Evolutionary conservation across 1,284 basidiomycete genomes (phyloP).

Genomic region (Xerocomus minutiporus): DNA sequence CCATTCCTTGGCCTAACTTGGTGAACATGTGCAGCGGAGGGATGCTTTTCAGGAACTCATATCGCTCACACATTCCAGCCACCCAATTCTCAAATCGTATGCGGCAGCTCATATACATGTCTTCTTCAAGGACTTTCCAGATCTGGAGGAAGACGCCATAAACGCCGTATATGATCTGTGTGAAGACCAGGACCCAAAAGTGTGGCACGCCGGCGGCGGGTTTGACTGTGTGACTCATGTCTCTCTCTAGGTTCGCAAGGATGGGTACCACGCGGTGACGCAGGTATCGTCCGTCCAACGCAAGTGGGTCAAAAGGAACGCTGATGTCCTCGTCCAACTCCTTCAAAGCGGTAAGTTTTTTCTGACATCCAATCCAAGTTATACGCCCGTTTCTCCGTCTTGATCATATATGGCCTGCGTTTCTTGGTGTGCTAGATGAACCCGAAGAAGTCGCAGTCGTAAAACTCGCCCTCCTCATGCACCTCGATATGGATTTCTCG

Average conservation of each 20-base stretch:
- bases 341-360: conserved; percentile 61
- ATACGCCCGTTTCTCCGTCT: conserved; percentile 17
- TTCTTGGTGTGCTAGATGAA: conserved; percentile 46
- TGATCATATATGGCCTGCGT: conserved; percentile 19
- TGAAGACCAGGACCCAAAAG: conserved; percentile 59
- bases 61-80: conserved; percentile 23
- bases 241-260: conserved; percentile 53
- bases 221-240: conserved; percentile 5
- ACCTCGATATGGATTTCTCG: conserved; percentile 58
- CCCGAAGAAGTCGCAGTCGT: conserved; percentile 59
- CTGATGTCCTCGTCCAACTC: conserved; percentile 68
- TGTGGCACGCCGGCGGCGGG: conserved; percentile 25
- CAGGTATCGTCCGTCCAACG: conserved; percentile 54
- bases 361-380: background rate
- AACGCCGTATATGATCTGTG: conserved; percentile 72
- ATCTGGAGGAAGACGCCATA: conserved; percentile 66
- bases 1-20: conserved; percentile 3
- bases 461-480: conserved; percentile 53
- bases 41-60: conserved; percentile 27
- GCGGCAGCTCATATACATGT: conserved; percentile 54
- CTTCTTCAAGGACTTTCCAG: conserved; percentile 62
- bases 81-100: conserved; percentile 42
- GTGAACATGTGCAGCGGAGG: conserved; percentile 18
- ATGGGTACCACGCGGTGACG: conserved; percentile 61
- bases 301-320: conserved; percentile 64